phyloP scores from a whole-genome alignment of 805 yeast species.

The Kurtzmaniella fragi region DNA sequence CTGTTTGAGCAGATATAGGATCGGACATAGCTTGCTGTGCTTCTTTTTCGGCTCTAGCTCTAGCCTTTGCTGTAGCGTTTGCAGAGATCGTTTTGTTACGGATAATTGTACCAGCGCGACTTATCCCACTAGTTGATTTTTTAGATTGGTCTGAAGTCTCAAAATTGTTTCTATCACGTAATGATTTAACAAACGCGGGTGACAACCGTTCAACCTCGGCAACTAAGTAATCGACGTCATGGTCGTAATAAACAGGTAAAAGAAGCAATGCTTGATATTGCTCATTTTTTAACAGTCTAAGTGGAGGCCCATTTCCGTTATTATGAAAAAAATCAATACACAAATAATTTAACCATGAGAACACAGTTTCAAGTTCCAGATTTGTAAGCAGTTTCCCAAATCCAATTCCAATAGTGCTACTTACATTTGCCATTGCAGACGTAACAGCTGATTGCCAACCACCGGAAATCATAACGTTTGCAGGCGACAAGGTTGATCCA shows the following conservation, averaged over 20 bases:
- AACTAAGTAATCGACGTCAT: slow-evolving; percentile 40
- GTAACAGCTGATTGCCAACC: slow-evolving; percentile 43
- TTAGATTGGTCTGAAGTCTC: slow-evolving; percentile 11
- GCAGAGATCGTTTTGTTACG: slow-evolving; percentile 67
- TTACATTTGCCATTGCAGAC: slow-evolving; percentile 47
- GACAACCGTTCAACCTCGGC: slow-evolving; percentile 57
- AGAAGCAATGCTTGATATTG: slow-evolving; percentile 61
- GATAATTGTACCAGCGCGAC: slow-evolving; percentile 47
- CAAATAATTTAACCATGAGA: slow-evolving; percentile 63
- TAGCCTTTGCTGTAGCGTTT: slow-evolving; percentile 57
- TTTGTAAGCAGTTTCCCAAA: slow-evolving; percentile 52
- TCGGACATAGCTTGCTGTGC: slow-evolving; percentile 40
- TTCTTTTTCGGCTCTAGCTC: slow-evolving; percentile 42
- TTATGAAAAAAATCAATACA: slow-evolving; percentile 73
- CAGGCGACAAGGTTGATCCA: slow-evolving; percentile 13
- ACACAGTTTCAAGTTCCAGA: slow-evolving; percentile 61
- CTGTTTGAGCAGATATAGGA: slow-evolving; percentile 35
- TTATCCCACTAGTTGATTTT: slow-evolving; percentile 8
- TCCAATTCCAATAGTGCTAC: slow-evolving; percentile 39
- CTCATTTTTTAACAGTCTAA: slow-evolving; percentile 55
- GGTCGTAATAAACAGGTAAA: slow-evolving; percentile 62
- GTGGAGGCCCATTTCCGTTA: slow-evolving; percentile 75
- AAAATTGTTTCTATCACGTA: slow-evolving; percentile 45
- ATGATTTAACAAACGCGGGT: slow-evolving; percentile 46
- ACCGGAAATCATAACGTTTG: slow-evolving; percentile 5